phyloP scores from a whole-genome alignment of 1,284 basidiomycete genomes.

The Cryptococcus maquisensis region DNA sequence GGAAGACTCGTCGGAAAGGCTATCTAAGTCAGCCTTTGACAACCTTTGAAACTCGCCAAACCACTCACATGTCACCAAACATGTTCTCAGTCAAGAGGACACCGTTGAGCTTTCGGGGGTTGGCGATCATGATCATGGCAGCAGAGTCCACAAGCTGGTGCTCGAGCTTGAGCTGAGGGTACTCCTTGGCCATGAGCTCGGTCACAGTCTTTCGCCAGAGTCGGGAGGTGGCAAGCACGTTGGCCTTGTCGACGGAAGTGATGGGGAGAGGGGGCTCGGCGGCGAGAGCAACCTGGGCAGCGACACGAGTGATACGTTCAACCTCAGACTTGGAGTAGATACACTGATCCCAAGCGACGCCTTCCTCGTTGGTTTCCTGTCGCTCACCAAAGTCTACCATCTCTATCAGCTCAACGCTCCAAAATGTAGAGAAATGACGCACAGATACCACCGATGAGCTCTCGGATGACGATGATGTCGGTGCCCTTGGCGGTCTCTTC shows the following conservation, averaged over 20 bases:
- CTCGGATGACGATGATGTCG: slow-evolving; percentile 89
- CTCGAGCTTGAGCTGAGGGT: slow-evolving; percentile 76
- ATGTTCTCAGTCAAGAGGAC: slow-evolving; percentile 91
- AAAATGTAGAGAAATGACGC: slow-evolving; percentile 14
- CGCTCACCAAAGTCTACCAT: slow-evolving; percentile 83
- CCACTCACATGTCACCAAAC: slow-evolving; percentile 87
- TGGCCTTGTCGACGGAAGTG: slow-evolving; percentile 97
- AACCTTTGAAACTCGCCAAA: neutral
- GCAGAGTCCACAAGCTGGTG: slow-evolving; percentile 95
- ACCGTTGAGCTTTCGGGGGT: slow-evolving; percentile 91
- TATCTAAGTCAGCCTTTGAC: slow-evolving; percentile 50
- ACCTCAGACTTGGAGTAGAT: slow-evolving; percentile 89
- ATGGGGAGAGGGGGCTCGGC: slow-evolving; percentile 80
- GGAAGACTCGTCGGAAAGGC: slow-evolving; percentile 91
- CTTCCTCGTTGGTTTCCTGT: slow-evolving; percentile 68
- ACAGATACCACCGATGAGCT: slow-evolving; percentile 79
- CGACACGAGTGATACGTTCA: slow-evolving; percentile 90
- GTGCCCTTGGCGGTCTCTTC: slow-evolving; percentile 78
- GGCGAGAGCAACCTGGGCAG: slow-evolving; percentile 83
- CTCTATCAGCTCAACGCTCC: neutral
- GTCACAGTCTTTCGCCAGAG: slow-evolving; percentile 91
- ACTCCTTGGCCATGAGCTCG: slow-evolving; percentile 76
- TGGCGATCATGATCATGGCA: slow-evolving; percentile 91
- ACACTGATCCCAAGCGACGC: slow-evolving; percentile 83
- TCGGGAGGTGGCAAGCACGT: slow-evolving; percentile 91